Evolutionary conservation across 305 asterid species (phyloP), one percentile per base, ranked within the genome.

Genomic region (Euphrasia arctica): DNA sequence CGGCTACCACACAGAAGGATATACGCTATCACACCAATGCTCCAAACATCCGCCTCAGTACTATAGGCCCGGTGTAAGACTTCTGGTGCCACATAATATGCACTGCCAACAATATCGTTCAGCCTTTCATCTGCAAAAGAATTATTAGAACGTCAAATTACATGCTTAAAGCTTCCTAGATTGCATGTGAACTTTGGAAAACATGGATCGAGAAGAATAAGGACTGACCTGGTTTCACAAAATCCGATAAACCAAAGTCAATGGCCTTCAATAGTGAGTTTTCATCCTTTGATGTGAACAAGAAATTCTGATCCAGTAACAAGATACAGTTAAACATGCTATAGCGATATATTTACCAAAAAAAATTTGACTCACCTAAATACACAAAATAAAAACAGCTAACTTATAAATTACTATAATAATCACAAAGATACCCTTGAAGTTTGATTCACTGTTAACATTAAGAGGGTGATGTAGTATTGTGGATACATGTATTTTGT

Each of bases 41-140:
- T 89, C 96, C 96, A 89, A 32, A 89, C 93, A 80, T 89, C 96
- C 58, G 95, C 96, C 80, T 89, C 95, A 3, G 91, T 83, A 66
- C 84, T 81, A 67, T 89, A 89, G 25, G 95, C 84, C 76, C 96
- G 73, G 56, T 88, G 96, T 27, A 88, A 65, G 51, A 88, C 96
- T 79, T 88, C 96, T 0, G 96, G 96, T 9, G 96, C 96, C 29
- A 88, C 96, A 39, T 88, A 88, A 70, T 88, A 88, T 62, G 95
- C 95, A 68, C 95, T 87, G 63, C 95, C 95, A 49, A 89, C 96
- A 22, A 89, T 89, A 72, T 89, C 96, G 61, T 89, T 89, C 22
- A 86, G 95, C 80, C 86, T 83, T 79, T 86, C 96, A 71, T 86
- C 92, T 89, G 88, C 62, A 74, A 66, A 9, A 71, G 13, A 14